phyloP scores from a whole-genome alignment of 495 filamentous ascomycete genomes.

The Aspergillus sclerotiicarbonarius region DNA sequence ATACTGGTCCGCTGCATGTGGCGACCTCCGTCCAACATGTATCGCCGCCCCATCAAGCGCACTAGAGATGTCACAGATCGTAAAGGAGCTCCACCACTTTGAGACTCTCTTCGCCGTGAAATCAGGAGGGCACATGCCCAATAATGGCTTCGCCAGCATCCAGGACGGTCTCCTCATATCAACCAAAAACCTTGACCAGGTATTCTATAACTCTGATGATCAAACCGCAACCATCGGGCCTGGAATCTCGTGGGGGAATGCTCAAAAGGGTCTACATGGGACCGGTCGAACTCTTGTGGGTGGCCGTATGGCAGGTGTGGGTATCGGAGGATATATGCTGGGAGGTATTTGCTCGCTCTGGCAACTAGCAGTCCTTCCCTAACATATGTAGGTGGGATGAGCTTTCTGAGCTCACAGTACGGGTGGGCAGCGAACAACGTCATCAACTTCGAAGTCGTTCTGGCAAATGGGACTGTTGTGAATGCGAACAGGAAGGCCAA shows the following conservation, averaged over 20 bases:
- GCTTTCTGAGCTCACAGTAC: slow-evolving; percentile 54
- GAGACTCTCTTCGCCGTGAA: slow-evolving; percentile 41
- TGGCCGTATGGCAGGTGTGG: slow-evolving; percentile 29
- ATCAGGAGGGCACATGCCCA: slow-evolving; percentile 46
- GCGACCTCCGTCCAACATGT: slow-evolving; percentile 39
- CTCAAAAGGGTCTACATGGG: slow-evolving; percentile 30
- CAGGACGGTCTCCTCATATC: slow-evolving; percentile 40
- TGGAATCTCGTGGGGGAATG: slow-evolving; percentile 41
- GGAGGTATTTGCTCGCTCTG: slow-evolving; percentile 26
- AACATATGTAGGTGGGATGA: slow-evolving; percentile 36
- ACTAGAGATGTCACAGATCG: slow-evolving; percentile 36
- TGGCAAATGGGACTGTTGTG: slow-evolving; percentile 53
- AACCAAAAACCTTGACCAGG: slow-evolving; percentile 37
- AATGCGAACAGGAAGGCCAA: slow-evolving; percentile 43
- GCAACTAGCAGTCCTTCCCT: not conserved
- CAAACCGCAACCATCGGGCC: slow-evolving; percentile 40
- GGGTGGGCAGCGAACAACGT: slow-evolving; percentile 57
- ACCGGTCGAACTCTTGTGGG: slow-evolving; percentile 29
- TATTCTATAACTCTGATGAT: slow-evolving; percentile 32
- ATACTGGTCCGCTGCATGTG: slow-evolving; percentile 44
- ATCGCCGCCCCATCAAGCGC: slow-evolving; percentile 39
- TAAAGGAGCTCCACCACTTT: slow-evolving; percentile 36
- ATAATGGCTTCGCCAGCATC: slow-evolving; percentile 44
- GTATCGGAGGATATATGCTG: slow-evolving; percentile 36
- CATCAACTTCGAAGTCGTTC: slow-evolving; percentile 53